These are phyloP conservation scores for Scheffersomyces stipitis DNA, from an alignment of 805 yeast species.

Conservation along the genomic window DNA sequence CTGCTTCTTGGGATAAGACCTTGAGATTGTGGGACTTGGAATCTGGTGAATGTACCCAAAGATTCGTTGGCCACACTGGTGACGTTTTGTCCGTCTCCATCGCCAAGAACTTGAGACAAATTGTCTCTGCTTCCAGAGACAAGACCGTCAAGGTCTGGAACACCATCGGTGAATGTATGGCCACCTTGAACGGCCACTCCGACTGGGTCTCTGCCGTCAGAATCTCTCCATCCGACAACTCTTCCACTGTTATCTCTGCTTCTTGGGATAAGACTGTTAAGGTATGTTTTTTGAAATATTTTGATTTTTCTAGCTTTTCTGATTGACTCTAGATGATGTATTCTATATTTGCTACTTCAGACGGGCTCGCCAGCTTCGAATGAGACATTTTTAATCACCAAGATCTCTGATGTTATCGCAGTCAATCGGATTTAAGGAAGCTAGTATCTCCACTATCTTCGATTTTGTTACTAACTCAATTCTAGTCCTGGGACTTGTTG, in stretches of 20 bases:
- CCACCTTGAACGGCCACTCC: slow-evolving; percentile 90
- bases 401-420: slow-evolving; percentile 81
- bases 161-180: slow-evolving; percentile 95
- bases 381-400: slow-evolving; percentile 97
- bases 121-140: slow-evolving; percentile 98
- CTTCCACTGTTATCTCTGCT: slow-evolving; percentile 88
- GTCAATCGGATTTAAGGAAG: too few species aligned
- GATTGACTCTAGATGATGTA: slow-evolving; percentile 61
- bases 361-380: slow-evolving; percentile 67
- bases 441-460: too few species aligned
- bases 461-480: slow-evolving; percentile 50
- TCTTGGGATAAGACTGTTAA: slow-evolving; percentile 98
- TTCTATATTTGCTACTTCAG: slow-evolving; percentile 99
- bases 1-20: slow-evolving; percentile 99
- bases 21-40: slow-evolving; percentile 97
- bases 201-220: slow-evolving; percentile 99
- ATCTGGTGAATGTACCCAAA: slow-evolving; percentile 89
- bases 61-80: slow-evolving; percentile 97
- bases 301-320: slow-evolving; percentile 4
- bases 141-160: slow-evolving; percentile 99
- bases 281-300: slow-evolving; percentile 64
- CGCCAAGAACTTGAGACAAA: slow-evolving; percentile 94
- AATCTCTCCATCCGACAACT: slow-evolving; percentile 83
- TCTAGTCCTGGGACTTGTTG: slow-evolving; percentile 90
- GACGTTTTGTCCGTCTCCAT: slow-evolving; percentile 97